Percentiles rank a stretch among this genome's conserved stretches.
These are phyloP conservation scores for Lasiodiplodia hormozganensis DNA, from an alignment of 2,329 filamentous ascomycete species.

Conservation along the genomic window DNA sequence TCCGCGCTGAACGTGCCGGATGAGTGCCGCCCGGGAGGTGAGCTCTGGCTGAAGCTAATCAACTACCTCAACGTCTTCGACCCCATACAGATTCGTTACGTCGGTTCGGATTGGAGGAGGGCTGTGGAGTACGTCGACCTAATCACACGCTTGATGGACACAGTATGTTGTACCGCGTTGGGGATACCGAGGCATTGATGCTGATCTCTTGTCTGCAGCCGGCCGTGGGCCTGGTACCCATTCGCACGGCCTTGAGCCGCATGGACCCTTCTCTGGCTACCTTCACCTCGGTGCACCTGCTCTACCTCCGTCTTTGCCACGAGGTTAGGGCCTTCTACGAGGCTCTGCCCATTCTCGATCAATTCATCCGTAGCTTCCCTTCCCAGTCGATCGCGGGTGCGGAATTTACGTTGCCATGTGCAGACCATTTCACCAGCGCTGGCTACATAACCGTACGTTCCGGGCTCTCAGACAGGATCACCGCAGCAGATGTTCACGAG, in stretches of 20 bases:
- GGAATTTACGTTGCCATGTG: conserved; percentile 49
- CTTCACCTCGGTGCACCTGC: conserved; percentile 69
- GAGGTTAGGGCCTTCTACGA: conserved; percentile 60
- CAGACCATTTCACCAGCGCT: conserved; percentile 52
- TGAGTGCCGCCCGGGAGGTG: conserved; percentile 51
- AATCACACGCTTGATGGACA: conserved; percentile 41
- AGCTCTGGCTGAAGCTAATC: conserved; percentile 58
- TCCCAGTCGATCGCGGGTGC: conserved; percentile 40
- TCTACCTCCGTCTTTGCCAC: conserved; percentile 64
- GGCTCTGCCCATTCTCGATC: conserved; percentile 68
- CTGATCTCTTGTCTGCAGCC: conserved; percentile 38
- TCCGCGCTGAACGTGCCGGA: conserved; percentile 45
- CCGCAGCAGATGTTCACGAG: conserved; percentile 60
- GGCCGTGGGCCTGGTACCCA: conserved; percentile 46
- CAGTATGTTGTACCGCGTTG: conserved; percentile 37
- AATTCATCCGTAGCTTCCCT: conserved; percentile 71
- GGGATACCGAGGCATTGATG: neutral
- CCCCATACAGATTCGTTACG: conserved; percentile 61
- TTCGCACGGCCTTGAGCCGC: conserved; percentile 64
- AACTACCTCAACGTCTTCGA: conserved; percentile 59
- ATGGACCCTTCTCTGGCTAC: conserved; percentile 71
- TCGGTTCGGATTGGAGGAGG: conserved; percentile 54
- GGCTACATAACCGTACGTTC: conserved; percentile 67
- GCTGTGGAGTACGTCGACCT: conserved; percentile 52
- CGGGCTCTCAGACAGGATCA: conserved; percentile 64